A percentile compares a stretch with the other conserved stretches of the same genome.
phyloP scores from a whole-genome alignment of 2,329 filamentous ascomycete species.

The Beauveria sp. region DNA sequence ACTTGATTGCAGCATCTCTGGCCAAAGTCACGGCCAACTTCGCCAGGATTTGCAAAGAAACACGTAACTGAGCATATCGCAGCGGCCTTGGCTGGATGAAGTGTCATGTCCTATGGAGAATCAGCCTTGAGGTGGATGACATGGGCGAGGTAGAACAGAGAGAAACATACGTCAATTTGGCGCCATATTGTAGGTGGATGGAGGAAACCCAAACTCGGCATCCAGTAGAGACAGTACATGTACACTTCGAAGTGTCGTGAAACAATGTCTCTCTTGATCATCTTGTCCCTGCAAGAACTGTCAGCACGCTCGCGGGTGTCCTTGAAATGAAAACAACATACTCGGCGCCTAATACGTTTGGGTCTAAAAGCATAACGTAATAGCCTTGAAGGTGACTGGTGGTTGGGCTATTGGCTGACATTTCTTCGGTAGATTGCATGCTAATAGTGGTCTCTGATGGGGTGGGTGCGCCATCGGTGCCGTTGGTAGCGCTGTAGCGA shows the following conservation, averaged over 20 bases:
- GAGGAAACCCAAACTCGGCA: slow-evolving; percentile 33
- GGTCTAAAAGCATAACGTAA: slow-evolving; percentile 19
- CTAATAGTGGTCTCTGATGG: not conserved
- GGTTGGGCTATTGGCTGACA: slow-evolving; percentile 14
- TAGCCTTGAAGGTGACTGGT: slow-evolving; percentile 13
- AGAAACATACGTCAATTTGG: slow-evolving; percentile 26
- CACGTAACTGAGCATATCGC: slow-evolving; percentile 32
- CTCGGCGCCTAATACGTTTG: slow-evolving; percentile 21
- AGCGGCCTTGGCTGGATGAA: slow-evolving; percentile 28
- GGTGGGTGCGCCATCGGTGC: not conserved
- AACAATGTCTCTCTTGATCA: slow-evolving; percentile 28
- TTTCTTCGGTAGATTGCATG: slow-evolving; percentile 3
- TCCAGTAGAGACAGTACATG: slow-evolving; percentile 30
- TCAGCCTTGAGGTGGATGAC: not conserved
- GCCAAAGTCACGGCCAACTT: slow-evolving; percentile 27
- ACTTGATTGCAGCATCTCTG: slow-evolving; percentile 31
- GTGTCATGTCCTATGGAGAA: slow-evolving; percentile 21
- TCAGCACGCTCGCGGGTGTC: not conserved
- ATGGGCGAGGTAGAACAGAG: not conserved
- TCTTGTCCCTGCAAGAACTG: slow-evolving; percentile 21
- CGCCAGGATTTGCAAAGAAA: slow-evolving; percentile 27
- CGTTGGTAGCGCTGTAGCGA: slow-evolving; percentile 17
- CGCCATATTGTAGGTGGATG: slow-evolving; percentile 27
- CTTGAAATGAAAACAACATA: slow-evolving; percentile 15
- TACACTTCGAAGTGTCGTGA: slow-evolving; percentile 31